A percentile compares a stretch with the other conserved stretches of the same genome.
These are phyloP conservation scores for Aspergillus transmontanensis DNA, from an alignment of 2,329 filamentous ascomycete genomes.

Conservation along the genomic window DNA sequence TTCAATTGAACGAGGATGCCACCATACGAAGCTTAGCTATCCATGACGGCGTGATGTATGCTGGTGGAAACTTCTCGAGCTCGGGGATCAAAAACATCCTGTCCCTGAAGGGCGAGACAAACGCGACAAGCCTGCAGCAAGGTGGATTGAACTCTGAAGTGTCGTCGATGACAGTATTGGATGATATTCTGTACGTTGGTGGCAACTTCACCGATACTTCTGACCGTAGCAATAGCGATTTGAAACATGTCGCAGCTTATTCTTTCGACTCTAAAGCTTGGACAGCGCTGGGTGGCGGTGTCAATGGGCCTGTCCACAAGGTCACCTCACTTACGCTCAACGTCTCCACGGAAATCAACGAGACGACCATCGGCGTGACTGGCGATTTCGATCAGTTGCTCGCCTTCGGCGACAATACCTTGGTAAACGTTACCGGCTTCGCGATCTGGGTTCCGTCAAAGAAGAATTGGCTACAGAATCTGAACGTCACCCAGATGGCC, in stretches of 20 bases:
- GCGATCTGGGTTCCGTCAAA: slow-evolving; percentile 89
- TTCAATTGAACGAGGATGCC: slow-evolving; percentile 67
- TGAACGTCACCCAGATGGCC: slow-evolving; percentile 65
- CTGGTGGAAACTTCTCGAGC: slow-evolving; percentile 83
- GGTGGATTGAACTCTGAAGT: slow-evolving; percentile 81
- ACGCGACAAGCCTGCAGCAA: slow-evolving; percentile 63
- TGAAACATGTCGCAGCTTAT: slow-evolving; percentile 78
- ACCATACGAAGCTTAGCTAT: slow-evolving; percentile 70
- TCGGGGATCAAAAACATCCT: slow-evolving; percentile 73
- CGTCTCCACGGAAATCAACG: slow-evolving; percentile 66
- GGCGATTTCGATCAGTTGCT: slow-evolving; percentile 77
- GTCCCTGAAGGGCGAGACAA: slow-evolving; percentile 63
- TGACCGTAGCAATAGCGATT: slow-evolving; percentile 60
- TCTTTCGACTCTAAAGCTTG: slow-evolving; percentile 69
- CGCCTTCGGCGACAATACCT: slow-evolving; percentile 63
- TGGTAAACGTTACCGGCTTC: slow-evolving; percentile 70
- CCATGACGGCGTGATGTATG: slow-evolving; percentile 66
- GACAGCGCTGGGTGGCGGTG: slow-evolving; percentile 79
- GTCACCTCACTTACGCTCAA: slow-evolving; percentile 81
- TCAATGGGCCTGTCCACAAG: slow-evolving; percentile 74
- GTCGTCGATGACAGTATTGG: slow-evolving; percentile 68
- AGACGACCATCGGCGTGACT: slow-evolving; percentile 76
- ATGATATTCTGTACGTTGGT: slow-evolving; percentile 72
- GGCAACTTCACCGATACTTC: slow-evolving; percentile 80
- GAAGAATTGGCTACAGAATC: slow-evolving; percentile 83